A percentile compares a stretch with the other conserved stretches of the same genome.
phyloP scores from a whole-genome alignment of 1,139 yeast genomes.

The Candida neerlandica region DNA sequence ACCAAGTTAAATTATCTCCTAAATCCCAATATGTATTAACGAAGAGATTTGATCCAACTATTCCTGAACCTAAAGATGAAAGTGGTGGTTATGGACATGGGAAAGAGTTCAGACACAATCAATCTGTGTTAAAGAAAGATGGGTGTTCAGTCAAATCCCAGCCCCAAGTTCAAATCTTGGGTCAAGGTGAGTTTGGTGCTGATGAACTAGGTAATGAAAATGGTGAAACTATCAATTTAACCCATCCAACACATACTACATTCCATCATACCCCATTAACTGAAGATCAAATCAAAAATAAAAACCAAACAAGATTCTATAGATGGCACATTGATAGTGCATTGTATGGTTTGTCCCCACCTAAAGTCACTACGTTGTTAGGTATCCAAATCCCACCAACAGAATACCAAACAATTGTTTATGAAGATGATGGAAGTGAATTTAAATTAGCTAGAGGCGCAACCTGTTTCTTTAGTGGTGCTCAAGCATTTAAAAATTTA shows the following conservation, averaged over 20 bases:
- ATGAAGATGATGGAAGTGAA: slow-evolving; percentile 63
- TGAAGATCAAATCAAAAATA: slow-evolving; percentile 58
- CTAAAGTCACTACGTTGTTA: slow-evolving; percentile 77
- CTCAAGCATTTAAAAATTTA: slow-evolving; percentile 67
- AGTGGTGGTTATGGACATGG: slow-evolving; percentile 74
- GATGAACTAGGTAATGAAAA: slow-evolving; percentile 67
- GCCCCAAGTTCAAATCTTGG: slow-evolving; percentile 88
- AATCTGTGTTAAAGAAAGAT: slow-evolving; percentile 76
- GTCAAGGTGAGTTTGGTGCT: slow-evolving; percentile 74
- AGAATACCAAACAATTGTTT: slow-evolving; percentile 52
- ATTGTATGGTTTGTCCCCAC: slow-evolving; percentile 80
- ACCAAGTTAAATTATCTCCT: slow-evolving; percentile 66
- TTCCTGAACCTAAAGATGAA: slow-evolving; percentile 48
- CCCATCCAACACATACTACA: slow-evolving; percentile 80
- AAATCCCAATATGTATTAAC: slow-evolving; percentile 75
- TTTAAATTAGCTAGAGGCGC: slow-evolving; percentile 79
- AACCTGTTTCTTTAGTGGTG: slow-evolving; percentile 84
- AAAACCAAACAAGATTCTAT: slow-evolving; percentile 75
- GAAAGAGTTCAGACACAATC: slow-evolving; percentile 76
- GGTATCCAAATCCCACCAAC: slow-evolving; percentile 79
- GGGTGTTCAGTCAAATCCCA: slow-evolving; percentile 77
- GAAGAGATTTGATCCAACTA: slow-evolving; percentile 73
- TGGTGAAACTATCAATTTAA: slow-evolving; percentile 59
- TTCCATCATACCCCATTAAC: slow-evolving; percentile 72
- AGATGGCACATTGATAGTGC: slow-evolving; percentile 96